Conservation (phyloP, 1,139 yeast genomes). For the Suhomyces terraborum region DNA sequence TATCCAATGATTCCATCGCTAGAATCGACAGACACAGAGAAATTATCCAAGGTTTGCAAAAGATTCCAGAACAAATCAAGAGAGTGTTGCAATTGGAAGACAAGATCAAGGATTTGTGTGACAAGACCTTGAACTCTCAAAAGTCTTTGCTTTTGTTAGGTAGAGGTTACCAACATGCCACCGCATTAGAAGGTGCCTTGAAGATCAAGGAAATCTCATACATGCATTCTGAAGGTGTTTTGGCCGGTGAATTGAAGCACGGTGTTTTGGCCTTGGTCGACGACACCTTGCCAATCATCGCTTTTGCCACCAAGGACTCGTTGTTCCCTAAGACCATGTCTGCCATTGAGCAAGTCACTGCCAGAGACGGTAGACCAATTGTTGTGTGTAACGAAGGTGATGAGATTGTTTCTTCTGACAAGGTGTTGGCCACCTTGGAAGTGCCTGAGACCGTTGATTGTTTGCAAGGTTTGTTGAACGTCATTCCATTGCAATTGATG, state of each 20-base stretch:
- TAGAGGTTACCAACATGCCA: conserved; percentile 96
- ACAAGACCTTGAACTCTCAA: conserved; percentile 69
- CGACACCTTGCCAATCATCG: conserved; percentile 88
- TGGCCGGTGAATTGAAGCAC: conserved; percentile 98
- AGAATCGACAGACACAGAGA: conserved; percentile 73
- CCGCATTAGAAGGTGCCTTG: conserved; percentile 97
- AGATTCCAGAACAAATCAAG: conserved; percentile 84
- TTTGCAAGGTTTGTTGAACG: conserved; percentile 93
- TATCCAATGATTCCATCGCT: conserved; percentile 89
- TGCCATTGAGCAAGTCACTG: conserved; percentile 95
- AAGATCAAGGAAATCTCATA: conserved; percentile 98
- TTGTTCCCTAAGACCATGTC: conserved; percentile 95
- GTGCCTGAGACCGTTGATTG: conserved; percentile 97
- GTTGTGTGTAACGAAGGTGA: conserved; percentile 91
- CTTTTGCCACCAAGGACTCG: conserved; percentile 96
- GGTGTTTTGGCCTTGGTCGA: conserved; percentile 98
- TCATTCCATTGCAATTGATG: conserved; percentile 93
- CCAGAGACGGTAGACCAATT: conserved; percentile 97
- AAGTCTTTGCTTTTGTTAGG: conserved; percentile 90
- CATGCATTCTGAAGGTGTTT: conserved; percentile 98
- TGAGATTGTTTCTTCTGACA: conserved; percentile 52
- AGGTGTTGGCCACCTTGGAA: conserved; percentile 70
- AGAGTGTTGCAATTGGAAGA: conserved; percentile 73
- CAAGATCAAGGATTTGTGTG: conserved; percentile 75
- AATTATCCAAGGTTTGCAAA: conserved; percentile 82